Base-by-base conservation (phyloP, 345 rosid genomes). In the Lumnitzera littorea region DNA sequence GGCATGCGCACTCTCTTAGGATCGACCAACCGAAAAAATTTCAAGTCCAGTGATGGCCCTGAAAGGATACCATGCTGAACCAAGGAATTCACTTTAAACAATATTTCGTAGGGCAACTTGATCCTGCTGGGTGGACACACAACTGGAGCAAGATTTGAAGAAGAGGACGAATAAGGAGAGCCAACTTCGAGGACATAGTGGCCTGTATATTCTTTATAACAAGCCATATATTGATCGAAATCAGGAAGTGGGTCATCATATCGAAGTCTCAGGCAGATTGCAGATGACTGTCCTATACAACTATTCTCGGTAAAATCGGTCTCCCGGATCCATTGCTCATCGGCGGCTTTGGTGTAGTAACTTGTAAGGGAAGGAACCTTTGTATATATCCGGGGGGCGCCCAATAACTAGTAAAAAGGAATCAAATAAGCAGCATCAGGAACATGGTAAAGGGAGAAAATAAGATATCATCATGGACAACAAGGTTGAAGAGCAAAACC, bases 261-360 rank as follows among this genome's bases (percentile, higher is more conserved):
- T 0, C 81, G 82, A 57, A 85, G 76, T 77, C 78, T 84, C 63
- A 85, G 57, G 57, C 88, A 82, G 16, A 85, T 48, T 0, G 80
- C 79, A 20, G 81, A 49, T 1, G 91, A 77, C 29, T 85, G 91
- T 15, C 78, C 84, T 6, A 82, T 82, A 56, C 75, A 60, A 27
- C 51, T 54, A 2, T 61, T 64, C 0, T 82, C 79, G 7, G 77
- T 76, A 58, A 85, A 85, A 64, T 85, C 88, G 3, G 74, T 64
- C 13, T 72, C 68, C 53, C 88, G 48, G 23, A 71, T 41, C 88
- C 91, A 85, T 10, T 71, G 78, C 23, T 73, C 76, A 17, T 79
- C 80, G 16, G 67, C 3, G 11, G 68, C 71, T 15, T 71, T 82
- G 20, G 24, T 65, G 10, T 54, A 76, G 62, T 55, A 74, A 57